These are phyloP conservation scores for Trichothecium sympodiale DNA, from an alignment of 2,329 filamentous ascomycete species.

Conservation along the genomic window DNA sequence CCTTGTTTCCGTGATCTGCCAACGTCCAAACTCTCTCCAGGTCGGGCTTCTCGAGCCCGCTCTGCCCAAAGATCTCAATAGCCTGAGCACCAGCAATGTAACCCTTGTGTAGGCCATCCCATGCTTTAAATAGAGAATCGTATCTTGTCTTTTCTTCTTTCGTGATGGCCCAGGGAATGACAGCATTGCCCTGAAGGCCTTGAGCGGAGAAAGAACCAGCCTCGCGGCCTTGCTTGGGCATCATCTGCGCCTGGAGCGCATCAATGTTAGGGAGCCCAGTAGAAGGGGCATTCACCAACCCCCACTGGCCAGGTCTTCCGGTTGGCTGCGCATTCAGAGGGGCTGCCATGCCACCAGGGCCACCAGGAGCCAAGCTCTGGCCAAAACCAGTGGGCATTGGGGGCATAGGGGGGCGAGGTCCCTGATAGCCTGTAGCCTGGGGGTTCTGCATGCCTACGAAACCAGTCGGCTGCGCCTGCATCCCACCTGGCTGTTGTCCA, in stretches of 20 bases:
- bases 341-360: constrained; percentile 52
- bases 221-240: constrained; percentile 92
- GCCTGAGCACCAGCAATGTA: constrained; percentile 87
- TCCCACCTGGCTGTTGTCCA: constrained; percentile 41
- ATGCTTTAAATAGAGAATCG: constrained; percentile 86
- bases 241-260: constrained; percentile 84
- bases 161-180: constrained; percentile 95
- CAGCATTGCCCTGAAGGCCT: constrained; percentile 84
- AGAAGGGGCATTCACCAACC: constrained; percentile 88
- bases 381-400: constrained; percentile 56
- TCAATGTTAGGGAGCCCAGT: constrained; percentile 89
- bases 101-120: constrained; percentile 90
- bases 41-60: constrained; percentile 81
- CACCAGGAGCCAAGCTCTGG: constrained; percentile 17
- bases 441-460: constrained; percentile 56
- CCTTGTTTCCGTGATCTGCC: constrained; percentile 87
- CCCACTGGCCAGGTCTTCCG: constrained; percentile 89
- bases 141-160: constrained; percentile 95
- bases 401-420: constrained; percentile 83
- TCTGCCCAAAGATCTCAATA: constrained; percentile 95
- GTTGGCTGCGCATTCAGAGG: constrained; percentile 88
- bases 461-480: constrained; percentile 61
- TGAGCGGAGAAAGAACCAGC: constrained; percentile 71
- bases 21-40: constrained; percentile 91
- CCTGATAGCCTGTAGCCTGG: constrained; percentile 69